Base-by-base conservation (phyloP, 495 filamentous ascomycete genomes). In the Penicillium steckii region DNA sequence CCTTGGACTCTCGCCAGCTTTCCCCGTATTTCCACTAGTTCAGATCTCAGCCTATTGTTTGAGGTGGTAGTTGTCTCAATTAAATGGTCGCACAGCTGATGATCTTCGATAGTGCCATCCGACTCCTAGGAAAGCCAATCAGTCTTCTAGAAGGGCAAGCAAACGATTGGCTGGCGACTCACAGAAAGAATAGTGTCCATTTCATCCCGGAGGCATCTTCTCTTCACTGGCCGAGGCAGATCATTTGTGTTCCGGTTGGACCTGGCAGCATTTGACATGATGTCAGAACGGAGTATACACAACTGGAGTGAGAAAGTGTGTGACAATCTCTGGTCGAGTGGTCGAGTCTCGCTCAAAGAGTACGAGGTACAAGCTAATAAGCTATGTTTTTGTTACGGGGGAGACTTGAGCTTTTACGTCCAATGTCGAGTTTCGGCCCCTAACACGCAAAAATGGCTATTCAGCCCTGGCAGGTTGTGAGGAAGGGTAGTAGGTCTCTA, bases 71-170 rank as follows among this genome's bases (percentile, higher is more conserved):
- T 15, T 17, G 44, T 1, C 12, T 27, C 10, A 8, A 46, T 46
- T 4, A 30, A 17, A 30, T 46, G 12, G 44, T 46, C 44, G 44
- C 44, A 46, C 4, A 46, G 26, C 26, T 46, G 44, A 27, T 46
- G 44, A 15, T 46, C 26, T 24, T 46, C 44, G 12, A 46, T 46
- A 22, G 44, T 27, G n/a, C 44, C 44, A 30, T 30, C 24, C 1
- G 44, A 46, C 4, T 44, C 41, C 41, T 23, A 23, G 27, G 2
- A 8, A 12, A 12, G 13, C 13, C 27, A 30, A 12, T 2, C 27
- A 3, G 7, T 30, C 27, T 8, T 30, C 7, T 2, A 30, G 27
- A 8, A 30, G 2, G 27, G 27, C 2, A 8, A 30, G 13, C 13
- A 8, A n/a, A 30, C 27, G 27, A 12, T 2, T 8, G 6, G 2